Percentiles rank a stretch among this genome's conserved stretches.
phyloP scores from a whole-genome alignment of 1,284 basidiomycete species.

The Apiotrichum gracile region DNA sequence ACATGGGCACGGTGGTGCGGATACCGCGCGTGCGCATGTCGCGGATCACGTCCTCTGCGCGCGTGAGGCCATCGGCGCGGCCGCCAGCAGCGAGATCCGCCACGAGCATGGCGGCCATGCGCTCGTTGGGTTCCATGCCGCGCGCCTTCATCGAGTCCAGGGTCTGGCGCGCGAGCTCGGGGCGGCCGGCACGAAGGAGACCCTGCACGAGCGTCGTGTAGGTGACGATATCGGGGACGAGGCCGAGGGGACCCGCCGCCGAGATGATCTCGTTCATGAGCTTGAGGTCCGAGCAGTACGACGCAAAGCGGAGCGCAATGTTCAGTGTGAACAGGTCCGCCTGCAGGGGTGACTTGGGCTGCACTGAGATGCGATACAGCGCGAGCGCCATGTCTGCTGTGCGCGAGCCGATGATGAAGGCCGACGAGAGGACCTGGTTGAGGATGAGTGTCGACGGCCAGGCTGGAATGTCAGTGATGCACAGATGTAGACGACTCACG shows the following conservation, averaged over 20 bases:
- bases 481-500: no score
- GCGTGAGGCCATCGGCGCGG: conserved; percentile 54
- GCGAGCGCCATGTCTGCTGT: conserved; percentile 29
- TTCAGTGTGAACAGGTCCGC: conserved; percentile 73
- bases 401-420: conserved; percentile 27
- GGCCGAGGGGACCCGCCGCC: conserved; percentile 52
- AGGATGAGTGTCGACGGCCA: conserved; percentile 39
- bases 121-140: conserved; percentile 65
- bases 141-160: conserved; percentile 65
- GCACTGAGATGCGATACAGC: conserved; percentile 30
- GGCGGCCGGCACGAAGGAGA: conserved; percentile 59
- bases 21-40: conserved; percentile 60
- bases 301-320: conserved; percentile 63
- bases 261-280: conserved; percentile 56
- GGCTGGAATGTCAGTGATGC: not conserved
- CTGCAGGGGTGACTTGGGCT: conserved; percentile 32
- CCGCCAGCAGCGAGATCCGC: conserved; percentile 60
- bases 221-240: conserved; percentile 68
- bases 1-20: conserved; percentile 42
- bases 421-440: conserved; percentile 40
- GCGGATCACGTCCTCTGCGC: conserved; percentile 60
- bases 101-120: conserved; percentile 68
- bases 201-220: conserved; percentile 73
- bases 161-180: conserved; percentile 60
- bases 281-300: conserved; percentile 57